Evolutionary conservation across 2,329 filamentous ascomycete species (phyloP).

Genomic region (Cladosporium sp.): DNA sequence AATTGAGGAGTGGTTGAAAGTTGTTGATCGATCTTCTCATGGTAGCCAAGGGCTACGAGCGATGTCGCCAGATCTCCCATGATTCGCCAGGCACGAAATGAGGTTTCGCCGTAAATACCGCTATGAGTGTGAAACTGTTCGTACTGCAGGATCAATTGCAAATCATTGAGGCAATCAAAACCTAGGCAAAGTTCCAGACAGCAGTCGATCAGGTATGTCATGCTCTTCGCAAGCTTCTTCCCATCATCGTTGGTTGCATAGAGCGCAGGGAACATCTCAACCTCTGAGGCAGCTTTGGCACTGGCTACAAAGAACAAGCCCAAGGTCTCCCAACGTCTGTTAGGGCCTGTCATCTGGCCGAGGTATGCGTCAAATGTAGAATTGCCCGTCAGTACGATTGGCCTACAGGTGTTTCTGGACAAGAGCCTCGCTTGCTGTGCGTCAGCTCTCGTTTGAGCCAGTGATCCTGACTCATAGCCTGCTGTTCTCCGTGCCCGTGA

Average conservation of each 20-base stretch:
- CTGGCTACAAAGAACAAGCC: constrained; percentile 43
- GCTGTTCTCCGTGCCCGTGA: constrained; percentile 9
- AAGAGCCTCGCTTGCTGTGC: constrained; percentile 1
- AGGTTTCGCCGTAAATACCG: constrained; percentile 42
- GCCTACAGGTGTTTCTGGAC: constrained; percentile 9
- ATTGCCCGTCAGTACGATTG: background rate
- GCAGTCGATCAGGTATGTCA: constrained; percentile 28
- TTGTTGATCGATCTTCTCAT: constrained; percentile 41
- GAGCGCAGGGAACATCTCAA: constrained; percentile 36
- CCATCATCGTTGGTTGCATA: constrained; percentile 29
- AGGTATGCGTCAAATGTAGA: constrained; percentile 16
- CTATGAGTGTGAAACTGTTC: constrained; percentile 51
- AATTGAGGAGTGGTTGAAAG: constrained; percentile 39
- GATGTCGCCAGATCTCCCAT: constrained; percentile 50
- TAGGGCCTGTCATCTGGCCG: constrained; percentile 12
- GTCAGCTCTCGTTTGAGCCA: background rate
- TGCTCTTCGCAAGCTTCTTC: constrained; percentile 35
- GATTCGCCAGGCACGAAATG: constrained; percentile 49
- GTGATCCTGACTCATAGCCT: constrained; percentile 19
- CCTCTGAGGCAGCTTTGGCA: constrained; percentile 39
- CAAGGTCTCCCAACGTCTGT: constrained; percentile 43
- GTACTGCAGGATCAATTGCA: constrained; percentile 49
- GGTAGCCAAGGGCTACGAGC: constrained; percentile 50
- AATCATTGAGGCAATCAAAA: constrained; percentile 44
- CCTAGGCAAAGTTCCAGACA: constrained; percentile 39